phyloP scores from a whole-genome alignment of 768 basidiomycete species.

The Pulveroboletus sp. region DNA sequence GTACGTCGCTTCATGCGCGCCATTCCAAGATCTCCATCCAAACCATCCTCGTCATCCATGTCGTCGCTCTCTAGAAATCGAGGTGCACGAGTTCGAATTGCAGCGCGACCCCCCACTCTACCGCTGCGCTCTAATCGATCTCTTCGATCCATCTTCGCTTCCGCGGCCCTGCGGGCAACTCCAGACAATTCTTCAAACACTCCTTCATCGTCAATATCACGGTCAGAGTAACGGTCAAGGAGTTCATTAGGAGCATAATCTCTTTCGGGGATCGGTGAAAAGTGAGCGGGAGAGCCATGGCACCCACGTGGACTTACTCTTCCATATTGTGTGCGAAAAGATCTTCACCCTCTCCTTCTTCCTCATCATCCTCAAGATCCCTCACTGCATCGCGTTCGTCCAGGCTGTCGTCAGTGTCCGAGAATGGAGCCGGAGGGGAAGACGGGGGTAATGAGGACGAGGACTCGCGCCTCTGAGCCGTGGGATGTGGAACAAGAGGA shows the following conservation, averaged over 20 bases:
- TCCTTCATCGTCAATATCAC: conserved; percentile 80
- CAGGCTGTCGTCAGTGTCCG: conserved; percentile 79
- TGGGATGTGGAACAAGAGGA: conserved; percentile 41
- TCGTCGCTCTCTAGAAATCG: conserved; percentile 85
- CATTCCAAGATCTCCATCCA: conserved; percentile 61
- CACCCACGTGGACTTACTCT: conserved; percentile 44
- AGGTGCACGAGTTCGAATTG: conserved; percentile 75
- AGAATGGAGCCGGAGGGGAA: conserved; percentile 77
- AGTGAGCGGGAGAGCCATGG: conserved; percentile 7
- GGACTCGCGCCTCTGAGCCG: conserved; percentile 50
- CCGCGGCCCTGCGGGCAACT: conserved; percentile 73
- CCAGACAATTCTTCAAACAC: conserved; percentile 64
- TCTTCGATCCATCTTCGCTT: conserved; percentile 81
- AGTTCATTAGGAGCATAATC: conserved; percentile 83
- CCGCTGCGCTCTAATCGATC: conserved; percentile 72
- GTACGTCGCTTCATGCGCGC: conserved; percentile 76
- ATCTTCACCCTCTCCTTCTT: conserved; percentile 88
- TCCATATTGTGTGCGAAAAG: conserved; percentile 80
- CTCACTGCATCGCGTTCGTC: conserved; percentile 64
- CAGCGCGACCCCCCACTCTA: conserved; percentile 66
- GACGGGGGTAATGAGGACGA: conserved; percentile 81
- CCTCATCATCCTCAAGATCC: conserved; percentile 65
- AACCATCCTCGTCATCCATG: conserved; percentile 68
- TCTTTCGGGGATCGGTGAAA: conserved; percentile 32
- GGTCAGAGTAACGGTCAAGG: conserved; percentile 84